Evolutionary conservation across 2,329 filamentous ascomycete genomes (phyloP).

Genomic region (Sarocladium oryzae): DNA sequence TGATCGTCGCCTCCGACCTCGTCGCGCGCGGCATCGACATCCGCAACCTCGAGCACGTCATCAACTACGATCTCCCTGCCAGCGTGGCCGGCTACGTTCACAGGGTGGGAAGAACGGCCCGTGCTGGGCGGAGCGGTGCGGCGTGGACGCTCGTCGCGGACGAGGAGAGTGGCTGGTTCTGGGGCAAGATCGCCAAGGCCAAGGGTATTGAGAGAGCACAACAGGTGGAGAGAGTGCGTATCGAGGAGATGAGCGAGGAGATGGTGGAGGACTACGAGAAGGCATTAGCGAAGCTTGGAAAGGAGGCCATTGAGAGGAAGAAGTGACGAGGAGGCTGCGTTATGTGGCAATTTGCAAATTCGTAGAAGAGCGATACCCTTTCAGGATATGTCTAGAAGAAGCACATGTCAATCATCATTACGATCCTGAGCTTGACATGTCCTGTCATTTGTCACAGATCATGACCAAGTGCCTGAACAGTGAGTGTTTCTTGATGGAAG

Average conservation of each 20-base stretch:
- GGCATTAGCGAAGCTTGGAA: slow-evolving; percentile 56
- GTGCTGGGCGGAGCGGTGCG: slow-evolving; percentile 67
- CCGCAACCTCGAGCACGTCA: slow-evolving; percentile 68
- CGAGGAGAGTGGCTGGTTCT: slow-evolving; percentile 86
- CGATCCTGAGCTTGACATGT: no score
- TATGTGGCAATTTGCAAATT: no score
- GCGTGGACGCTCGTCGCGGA: slow-evolving; percentile 85
- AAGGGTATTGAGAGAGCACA: slow-evolving; percentile 37
- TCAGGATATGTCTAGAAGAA: background rate
- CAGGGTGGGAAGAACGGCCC: slow-evolving; percentile 82
- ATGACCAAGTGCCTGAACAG: no score
- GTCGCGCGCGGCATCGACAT: slow-evolving; percentile 87
- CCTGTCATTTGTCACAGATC: no score
- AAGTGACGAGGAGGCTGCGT: slow-evolving; percentile 10
- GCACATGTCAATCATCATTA: no score
- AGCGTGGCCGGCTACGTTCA: slow-evolving; percentile 83
- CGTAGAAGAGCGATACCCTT: background rate
- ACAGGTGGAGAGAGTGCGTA: slow-evolving; percentile 41
- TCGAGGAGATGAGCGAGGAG: slow-evolving; percentile 41
- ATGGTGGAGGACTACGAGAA: slow-evolving; percentile 42
- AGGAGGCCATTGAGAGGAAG: slow-evolving; percentile 43
- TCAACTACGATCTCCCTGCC: slow-evolving; percentile 89
- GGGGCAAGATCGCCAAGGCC: slow-evolving; percentile 67
- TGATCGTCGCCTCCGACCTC: slow-evolving; percentile 89
- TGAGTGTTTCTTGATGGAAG: no score